These are phyloP conservation scores for Silene noctiflora DNA, from an alignment of 179 eudicot species.

Conservation along the genomic window DNA sequence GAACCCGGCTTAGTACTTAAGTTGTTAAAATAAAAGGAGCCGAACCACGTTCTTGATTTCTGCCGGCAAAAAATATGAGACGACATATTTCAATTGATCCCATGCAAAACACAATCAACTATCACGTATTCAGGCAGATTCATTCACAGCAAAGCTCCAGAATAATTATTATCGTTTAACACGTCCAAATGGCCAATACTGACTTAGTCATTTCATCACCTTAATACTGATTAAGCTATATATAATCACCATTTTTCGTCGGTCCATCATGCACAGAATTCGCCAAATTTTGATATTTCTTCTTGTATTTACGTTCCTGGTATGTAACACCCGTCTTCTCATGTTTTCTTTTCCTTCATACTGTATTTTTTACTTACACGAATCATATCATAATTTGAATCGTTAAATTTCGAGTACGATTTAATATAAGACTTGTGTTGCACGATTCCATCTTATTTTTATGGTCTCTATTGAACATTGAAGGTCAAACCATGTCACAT, in stretches of 20 bases:
- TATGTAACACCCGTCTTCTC: background rate
- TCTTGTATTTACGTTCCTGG: background rate
- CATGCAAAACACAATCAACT: background rate
- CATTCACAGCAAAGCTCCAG: too few species aligned
- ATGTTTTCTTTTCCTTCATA: background rate
- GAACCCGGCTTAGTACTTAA: too few species aligned
- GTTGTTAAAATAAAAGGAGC: too few species aligned
- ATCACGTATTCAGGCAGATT: background rate
- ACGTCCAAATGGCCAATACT: conserved; percentile 7
- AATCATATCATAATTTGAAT: background rate
- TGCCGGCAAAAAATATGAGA: too few species aligned
- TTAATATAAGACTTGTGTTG: too few species aligned
- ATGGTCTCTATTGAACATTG: too few species aligned
- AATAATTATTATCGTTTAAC: conserved; percentile 7
- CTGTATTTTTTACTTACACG: too few species aligned
- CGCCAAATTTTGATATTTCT: background rate
- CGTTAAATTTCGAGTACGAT: background rate
- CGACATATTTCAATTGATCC: background rate
- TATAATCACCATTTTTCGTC: conserved; percentile 3
- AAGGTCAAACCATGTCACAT: too few species aligned
- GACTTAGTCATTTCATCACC: conserved; percentile 11
- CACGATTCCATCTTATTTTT: too few species aligned
- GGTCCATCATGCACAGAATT: background rate
- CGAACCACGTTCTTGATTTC: too few species aligned
- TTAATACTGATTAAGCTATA: background rate